Conservation (phyloP, 1,284 basidiomycete genomes). For the Gymnopus androsaceus region DNA sequence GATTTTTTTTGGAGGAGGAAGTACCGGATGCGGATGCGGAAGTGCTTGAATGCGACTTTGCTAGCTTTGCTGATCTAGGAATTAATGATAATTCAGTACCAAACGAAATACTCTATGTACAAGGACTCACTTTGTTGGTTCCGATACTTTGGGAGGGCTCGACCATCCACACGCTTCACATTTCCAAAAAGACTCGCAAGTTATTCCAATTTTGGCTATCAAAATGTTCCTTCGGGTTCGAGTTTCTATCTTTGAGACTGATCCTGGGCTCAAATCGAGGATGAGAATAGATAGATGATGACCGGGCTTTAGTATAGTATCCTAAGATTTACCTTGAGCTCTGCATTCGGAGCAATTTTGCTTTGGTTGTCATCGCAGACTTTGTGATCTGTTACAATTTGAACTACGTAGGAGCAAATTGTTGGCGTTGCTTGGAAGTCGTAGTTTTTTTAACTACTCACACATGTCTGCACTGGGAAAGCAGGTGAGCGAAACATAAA, state of each 20-base stretch:
- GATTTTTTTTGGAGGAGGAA: neutral
- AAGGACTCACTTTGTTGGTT: neutral
- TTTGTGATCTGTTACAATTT: conserved; percentile 4
- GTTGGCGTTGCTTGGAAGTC: no score
- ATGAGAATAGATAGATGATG: neutral
- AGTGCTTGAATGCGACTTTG: neutral
- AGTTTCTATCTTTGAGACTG: conserved; percentile 7
- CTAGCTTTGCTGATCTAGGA: no score
- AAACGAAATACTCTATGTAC: no score
- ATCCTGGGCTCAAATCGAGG: neutral
- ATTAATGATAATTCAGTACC: no score
- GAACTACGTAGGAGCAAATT: neutral
- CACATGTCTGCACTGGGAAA: no score
- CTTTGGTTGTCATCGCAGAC: neutral
- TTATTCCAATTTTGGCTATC: neutral
- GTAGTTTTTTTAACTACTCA: neutral
- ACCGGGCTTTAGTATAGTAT: neutral
- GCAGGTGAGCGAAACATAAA: no score
- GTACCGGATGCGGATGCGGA: neutral
- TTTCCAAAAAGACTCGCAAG: conserved; percentile 3
- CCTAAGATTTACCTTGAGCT: neutral
- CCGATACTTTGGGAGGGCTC: neutral
- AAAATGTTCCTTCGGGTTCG: conserved; percentile 7
- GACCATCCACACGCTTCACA: conserved; percentile 10
- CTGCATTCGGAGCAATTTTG: neutral